Percentiles rank a stretch among this genome's conserved stretches.
Conservation (phyloP, 208 protist genomes). For the Sergeia podlipaevii region DNA sequence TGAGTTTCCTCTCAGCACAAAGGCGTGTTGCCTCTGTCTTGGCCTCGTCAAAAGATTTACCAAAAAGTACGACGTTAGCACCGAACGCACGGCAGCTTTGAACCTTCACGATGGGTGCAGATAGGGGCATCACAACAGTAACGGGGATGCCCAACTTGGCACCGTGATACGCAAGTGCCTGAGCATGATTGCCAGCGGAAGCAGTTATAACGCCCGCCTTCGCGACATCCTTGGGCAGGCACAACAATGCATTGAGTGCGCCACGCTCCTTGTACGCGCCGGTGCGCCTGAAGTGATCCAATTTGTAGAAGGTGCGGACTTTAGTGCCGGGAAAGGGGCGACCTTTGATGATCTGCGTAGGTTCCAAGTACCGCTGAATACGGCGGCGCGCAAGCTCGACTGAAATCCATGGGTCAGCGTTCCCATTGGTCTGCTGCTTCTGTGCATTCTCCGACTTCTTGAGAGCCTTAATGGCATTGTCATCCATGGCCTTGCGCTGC, state of each 20-base stretch:
- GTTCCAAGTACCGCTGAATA: constrained; percentile 29
- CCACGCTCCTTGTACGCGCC: constrained; percentile 92
- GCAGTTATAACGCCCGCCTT: constrained; percentile 81
- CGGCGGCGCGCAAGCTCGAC: constrained; percentile 41
- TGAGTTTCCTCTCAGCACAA: constrained; percentile 24
- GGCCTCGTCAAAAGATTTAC: constrained; percentile 73
- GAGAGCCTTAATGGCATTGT: constrained; percentile 3
- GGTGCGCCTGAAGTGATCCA: constrained; percentile 65
- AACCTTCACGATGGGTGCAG: constrained; percentile 85
- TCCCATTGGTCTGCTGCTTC: constrained; percentile 9
- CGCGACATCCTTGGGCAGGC: constrained; percentile 52
- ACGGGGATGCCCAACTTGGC: constrained; percentile 72
- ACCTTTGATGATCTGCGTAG: constrained; percentile 32
- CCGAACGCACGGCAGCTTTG: constrained; percentile 64
- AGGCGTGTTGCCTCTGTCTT: constrained; percentile 50
- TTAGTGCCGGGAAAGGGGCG: constrained; percentile 25
- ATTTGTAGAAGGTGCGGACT: constrained; percentile 55
- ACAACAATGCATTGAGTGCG: constrained; percentile 81
- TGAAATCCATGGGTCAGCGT: constrained; percentile 31
- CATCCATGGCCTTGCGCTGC: not conserved
- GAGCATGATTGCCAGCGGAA: constrained; percentile 87
- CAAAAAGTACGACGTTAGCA: constrained; percentile 66
- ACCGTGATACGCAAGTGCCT: constrained; percentile 89
- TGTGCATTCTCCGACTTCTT: constrained; percentile 8
- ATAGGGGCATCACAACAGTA: constrained; percentile 89